Percentiles rank a stretch among this genome's conserved stretches.
Evolutionary conservation across 257 asterid species (phyloP).

Genomic region (Euphrasia confusa): DNA sequence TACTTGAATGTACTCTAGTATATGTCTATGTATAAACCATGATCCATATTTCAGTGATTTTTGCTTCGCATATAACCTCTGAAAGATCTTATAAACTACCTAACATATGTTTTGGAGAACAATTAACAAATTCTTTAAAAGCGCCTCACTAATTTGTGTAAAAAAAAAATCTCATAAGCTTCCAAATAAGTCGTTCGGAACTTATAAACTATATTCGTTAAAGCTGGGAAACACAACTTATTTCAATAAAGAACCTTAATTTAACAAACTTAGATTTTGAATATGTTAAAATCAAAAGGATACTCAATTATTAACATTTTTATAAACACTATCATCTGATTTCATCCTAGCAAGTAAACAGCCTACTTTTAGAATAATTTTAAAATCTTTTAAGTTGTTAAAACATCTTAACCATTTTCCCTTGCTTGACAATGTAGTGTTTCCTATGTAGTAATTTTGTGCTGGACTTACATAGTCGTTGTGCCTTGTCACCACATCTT

Average conservation of each 20-base stretch:
- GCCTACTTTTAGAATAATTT: background rate
- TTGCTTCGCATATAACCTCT: too few relatives aligned
- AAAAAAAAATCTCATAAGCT: background rate
- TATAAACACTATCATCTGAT: background rate
- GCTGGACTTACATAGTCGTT: background rate
- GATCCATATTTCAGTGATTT: background rate
- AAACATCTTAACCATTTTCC: conserved; percentile 8
- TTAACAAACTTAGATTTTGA: background rate
- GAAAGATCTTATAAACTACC: background rate
- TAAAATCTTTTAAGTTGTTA: background rate
- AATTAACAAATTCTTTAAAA: background rate
- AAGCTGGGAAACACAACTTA: background rate
- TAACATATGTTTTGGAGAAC: background rate
- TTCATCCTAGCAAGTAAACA: background rate
- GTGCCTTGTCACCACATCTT: conserved; percentile 1
- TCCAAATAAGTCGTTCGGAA: background rate
- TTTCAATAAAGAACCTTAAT: background rate
- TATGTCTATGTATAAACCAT: background rate
- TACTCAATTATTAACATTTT: conserved; percentile 1
- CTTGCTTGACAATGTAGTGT: conserved; percentile 9
- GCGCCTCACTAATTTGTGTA: background rate
- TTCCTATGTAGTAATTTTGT: conserved; percentile 3
- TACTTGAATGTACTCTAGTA: background rate
- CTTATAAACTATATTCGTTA: background rate
- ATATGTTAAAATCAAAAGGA: background rate